Evolutionary conservation across 2,329 filamentous ascomycete genomes (phyloP), one percentile per base, ranked within the genome.

Genomic region (Aspergillus bombycis): DNA sequence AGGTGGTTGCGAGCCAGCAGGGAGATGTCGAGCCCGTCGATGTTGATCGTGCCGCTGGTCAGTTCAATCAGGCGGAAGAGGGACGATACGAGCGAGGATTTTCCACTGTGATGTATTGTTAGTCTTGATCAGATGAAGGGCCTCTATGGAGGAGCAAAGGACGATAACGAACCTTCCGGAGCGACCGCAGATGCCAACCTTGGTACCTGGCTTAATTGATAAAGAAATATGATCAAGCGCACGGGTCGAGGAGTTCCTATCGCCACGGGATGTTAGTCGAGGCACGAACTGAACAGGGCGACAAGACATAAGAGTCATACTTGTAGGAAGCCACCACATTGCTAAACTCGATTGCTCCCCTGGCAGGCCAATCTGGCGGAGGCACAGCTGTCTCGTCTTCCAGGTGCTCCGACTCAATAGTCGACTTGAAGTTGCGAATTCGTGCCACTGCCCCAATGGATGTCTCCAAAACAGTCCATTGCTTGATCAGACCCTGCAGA

Each of bases 381-480:
- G 81, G 81, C 65, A 50, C 26, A 9, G 26, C 23, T 8, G 46
- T 50, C 46, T 88, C 87, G 2, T 82, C 80, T 68, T 88, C 85
- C 0, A 88, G 34, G 16, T 61, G 43, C 53, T 68, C 67, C 14
- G 41, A 32, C 36, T 57, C 50, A 23, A 85, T 14, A 88, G 73
- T 9, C 86, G 77, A 46, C 85, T 58, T 43, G 62, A 72, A 71
- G 19, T 64, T 43, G n/a, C 65, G 62, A n/a, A 72, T 61, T 30
- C 71, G 63, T 5, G 70, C 59, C 28, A 72, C 66, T 14, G 83
- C 83, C 16, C 84, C 84, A 36, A 87, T 77, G 14, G 80, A 80
- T 0, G 83, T 86, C 67, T 87, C 85, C 4, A 87, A 72, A 26
- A 77, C 74, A 0, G 84, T 85, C 83, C 83, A 86, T 28, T 75